Base-by-base conservation (phyloP, 129 eudicot species). In the Lactuca sativa region DNA sequence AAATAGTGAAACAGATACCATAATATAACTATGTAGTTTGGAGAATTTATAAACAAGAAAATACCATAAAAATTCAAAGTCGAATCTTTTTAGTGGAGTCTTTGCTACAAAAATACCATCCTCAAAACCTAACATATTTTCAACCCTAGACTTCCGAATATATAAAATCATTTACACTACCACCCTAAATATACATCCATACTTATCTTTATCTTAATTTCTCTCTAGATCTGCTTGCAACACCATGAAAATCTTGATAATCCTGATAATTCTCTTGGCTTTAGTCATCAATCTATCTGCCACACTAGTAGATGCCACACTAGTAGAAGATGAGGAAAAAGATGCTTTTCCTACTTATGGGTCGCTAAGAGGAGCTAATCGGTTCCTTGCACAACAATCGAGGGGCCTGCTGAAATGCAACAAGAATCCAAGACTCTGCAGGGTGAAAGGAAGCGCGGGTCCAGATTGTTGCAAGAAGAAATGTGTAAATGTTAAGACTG, bases 371-470 rank as follows among this genome's bases (percentile, higher is more conserved):
- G 72, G 72, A 18, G 59, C 43, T 30, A 67, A 7, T 12, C 60
- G 72, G 14, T 52, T 67, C 18, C 72, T 67, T 11, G 56, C 72
- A 32, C 69, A 64, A 40, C 25, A 34, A 13, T 31, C 58, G 31
- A 40, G 56, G 7, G 57, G 56, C 34, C 7, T 31, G 40, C 3
- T 66, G 62, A 72, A 77, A 31, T 78, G 83, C 55, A 32, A 78
- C 36, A 72, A 67, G 58, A 36, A 64, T 43, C 78, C 83, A 10
- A 72, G 74, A 41, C 16, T 78, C 4, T 78, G 74, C 9, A 59
- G 64, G 14, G 65, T 36, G 9, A 64, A 64, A 53, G 73, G 70
- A 12, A 78, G 70, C 66, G 59, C 53, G 4, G 74, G 78, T n/a
- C 83, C 74, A 2, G 66, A 72, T 30, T 3, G 78, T 47, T 47